Evolutionary conservation across 805 yeast species (phyloP), one percentile per base, ranked within the genome.

Genomic region (Metschnikowia continentalis): DNA sequence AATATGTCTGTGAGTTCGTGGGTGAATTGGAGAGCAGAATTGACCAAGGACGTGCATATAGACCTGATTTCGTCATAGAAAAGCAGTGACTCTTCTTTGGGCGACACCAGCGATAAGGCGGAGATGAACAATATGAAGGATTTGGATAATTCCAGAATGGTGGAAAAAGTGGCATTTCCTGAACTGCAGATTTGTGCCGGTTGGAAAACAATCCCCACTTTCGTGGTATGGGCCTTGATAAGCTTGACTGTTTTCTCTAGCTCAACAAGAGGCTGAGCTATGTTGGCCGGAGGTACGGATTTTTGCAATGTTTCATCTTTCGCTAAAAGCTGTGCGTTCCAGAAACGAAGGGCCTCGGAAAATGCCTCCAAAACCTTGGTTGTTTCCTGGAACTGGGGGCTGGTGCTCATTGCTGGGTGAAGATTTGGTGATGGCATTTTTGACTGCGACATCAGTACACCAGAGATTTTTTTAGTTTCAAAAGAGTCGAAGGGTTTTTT

Each of bases 181-280:
- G 74, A 68, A 19, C 61, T 62, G 22, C 47, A 47, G 23, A 72
- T 52, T 40, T 79, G 75, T 1, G 83, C 82, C 2, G 88, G 83
- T 58, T 81, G 82, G 70, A 82, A 86, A 0, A 85, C 79, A 26
- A 86, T 76, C 1, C 90, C 91, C 5, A 88, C 71, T 63, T 88
- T 88, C 2, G 96, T 89, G 2, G 85, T 75, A 62, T 88, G 90
- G 1, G 96, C 90, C 64, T 77, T 83, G 7, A 85, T 72, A 37
- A 89, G 69, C 51, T 78, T 74, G 17, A 81, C 64, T 6, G 87
- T 60, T 62, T 89, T 90, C 5, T 61, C 65, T 14, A 88, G 59
- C 58, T 89, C 96, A 5, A 67, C 70, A 7, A 81, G 56, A 3
- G 88, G 85, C 6, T 70, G 57, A 6, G 61, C 68, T 2, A 82